phyloP scores from a whole-genome alignment of 768 basidiomycete genomes.

The Xerocomus potaroensis region DNA sequence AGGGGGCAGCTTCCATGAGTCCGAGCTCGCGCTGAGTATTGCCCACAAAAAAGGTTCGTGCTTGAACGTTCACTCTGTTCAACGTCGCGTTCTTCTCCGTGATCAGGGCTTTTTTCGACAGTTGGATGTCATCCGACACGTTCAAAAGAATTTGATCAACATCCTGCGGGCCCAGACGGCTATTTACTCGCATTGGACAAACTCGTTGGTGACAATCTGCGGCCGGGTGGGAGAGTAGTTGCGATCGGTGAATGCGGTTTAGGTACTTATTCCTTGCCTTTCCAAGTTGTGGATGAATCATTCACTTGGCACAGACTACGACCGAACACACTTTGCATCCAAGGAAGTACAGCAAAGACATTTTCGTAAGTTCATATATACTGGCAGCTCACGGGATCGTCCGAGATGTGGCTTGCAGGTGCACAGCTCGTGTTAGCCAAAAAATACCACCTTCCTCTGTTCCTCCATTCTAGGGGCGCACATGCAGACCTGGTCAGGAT shows the following conservation, averaged over 20 bases:
- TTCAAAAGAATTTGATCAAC: slow-evolving; percentile 59
- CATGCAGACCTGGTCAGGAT: slow-evolving; percentile 65
- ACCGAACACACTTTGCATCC: slow-evolving; percentile 62
- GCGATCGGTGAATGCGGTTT: slow-evolving; percentile 80
- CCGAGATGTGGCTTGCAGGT: slow-evolving; percentile 23
- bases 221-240: slow-evolving; percentile 55
- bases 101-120: slow-evolving; percentile 61
- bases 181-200: slow-evolving; percentile 59
- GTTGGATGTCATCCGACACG: slow-evolving; percentile 81
- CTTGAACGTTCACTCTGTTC: no score
- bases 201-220: slow-evolving; percentile 46
- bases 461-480: slow-evolving; percentile 78
- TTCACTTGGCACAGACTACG: slow-evolving; percentile 53
- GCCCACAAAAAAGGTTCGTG: slow-evolving; percentile 52
- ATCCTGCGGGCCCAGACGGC: slow-evolving; percentile 49
- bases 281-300: background rate
- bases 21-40: slow-evolving; percentile 53
- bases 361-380: slow-evolving; percentile 54
- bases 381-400: background rate
- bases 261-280: slow-evolving; percentile 37
- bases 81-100: no score
- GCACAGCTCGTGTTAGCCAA: slow-evolving; percentile 63
- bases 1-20: slow-evolving; percentile 66
- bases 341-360: slow-evolving; percentile 55
- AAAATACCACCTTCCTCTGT: slow-evolving; percentile 69